phyloP scores from a whole-genome alignment of 2,329 filamentous ascomycete genomes.

The Dichotomopilus funicola region DNA sequence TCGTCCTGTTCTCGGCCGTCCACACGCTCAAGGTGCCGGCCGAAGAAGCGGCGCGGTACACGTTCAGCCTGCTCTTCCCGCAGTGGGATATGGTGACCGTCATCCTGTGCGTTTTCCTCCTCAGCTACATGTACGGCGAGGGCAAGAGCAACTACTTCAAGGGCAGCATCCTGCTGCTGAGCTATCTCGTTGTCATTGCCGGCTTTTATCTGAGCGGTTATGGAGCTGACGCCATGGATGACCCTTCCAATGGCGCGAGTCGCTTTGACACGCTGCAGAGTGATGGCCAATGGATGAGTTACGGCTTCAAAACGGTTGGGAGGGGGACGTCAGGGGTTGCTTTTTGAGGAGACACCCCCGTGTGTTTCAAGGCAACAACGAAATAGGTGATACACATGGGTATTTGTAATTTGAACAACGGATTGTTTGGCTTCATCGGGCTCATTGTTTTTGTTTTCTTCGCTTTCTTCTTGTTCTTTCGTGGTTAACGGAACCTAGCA shows the following conservation, averaged over 20 bases:
- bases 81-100: constrained; percentile 99
- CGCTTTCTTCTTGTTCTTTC: background rate
- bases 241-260: constrained; percentile 33
- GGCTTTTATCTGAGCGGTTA: constrained; percentile 81
- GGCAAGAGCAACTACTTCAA: constrained; percentile 99
- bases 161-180: constrained; percentile 86
- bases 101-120: constrained; percentile 88
- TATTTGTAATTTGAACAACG: background rate
- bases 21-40: constrained; percentile 39
- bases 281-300: constrained; percentile 44
- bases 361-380: background rate
- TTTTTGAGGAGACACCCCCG: constrained; percentile 19
- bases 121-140: constrained; percentile 97
- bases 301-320: constrained; percentile 45
- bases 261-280: constrained; percentile 49
- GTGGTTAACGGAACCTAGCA: background rate
- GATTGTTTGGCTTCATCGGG: background rate
- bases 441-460: background rate
- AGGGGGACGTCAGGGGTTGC: constrained; percentile 35
- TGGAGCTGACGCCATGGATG: constrained; percentile 33
- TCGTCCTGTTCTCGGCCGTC: constrained; percentile 84
- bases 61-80: constrained; percentile 85
- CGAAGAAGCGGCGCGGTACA: constrained; percentile 49
- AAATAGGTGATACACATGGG: background rate
- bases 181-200: constrained; percentile 84